Evolutionary conservation across 331 rosid genomes (phyloP), one percentile per base, ranked within the genome.

Genomic region (Spiraea crenata): DNA sequence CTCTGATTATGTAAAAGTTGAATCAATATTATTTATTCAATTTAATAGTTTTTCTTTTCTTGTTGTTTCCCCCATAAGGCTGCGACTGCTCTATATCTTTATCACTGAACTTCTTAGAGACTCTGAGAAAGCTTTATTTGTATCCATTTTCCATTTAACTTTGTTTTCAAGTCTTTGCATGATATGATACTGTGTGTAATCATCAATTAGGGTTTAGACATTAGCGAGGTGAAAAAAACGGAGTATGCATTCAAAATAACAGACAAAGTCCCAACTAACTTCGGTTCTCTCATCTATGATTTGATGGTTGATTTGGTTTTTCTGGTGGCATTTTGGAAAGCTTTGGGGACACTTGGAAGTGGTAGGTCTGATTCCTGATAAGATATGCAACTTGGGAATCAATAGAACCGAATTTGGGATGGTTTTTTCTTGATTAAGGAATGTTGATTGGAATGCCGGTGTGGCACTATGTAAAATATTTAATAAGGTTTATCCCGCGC

Each of bases 221-320:
- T 25, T 25, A 25, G 31, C 31, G 31, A 25, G 31, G 31, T 25
- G 31, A 2, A 25, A 25, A 25, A 25, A 25, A 2, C 31, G 2
- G 31, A 25, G 31, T 25, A 25, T 25, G 31, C 31, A 25, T 25
- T 25, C 31, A 25, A 25, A 25, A 25, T 25, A 25, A 25, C 31
- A 25, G 31, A 25, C 31, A 25, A n/a, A n/a, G 31, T 25, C 31
- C 31, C 1, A 25, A 25, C n/a, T n/a, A 25, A 25, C 6, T 25
- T 17, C n/a, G n/a, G n/a, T n/a, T n/a, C 52, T 42, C 10, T 5
- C 44, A 44, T 51, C 37, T 63, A 4, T 42, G 12, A 9, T 42
- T 41, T 63, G 68, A 40, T 41, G 8, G 44, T 10, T 41, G 67
- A 63, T 63, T 63, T 63, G 51, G 19, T 42, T 49, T 40, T 63